Base-by-base conservation (phyloP, 176 grass and related monocot species). In the Zea luxurians region DNA sequence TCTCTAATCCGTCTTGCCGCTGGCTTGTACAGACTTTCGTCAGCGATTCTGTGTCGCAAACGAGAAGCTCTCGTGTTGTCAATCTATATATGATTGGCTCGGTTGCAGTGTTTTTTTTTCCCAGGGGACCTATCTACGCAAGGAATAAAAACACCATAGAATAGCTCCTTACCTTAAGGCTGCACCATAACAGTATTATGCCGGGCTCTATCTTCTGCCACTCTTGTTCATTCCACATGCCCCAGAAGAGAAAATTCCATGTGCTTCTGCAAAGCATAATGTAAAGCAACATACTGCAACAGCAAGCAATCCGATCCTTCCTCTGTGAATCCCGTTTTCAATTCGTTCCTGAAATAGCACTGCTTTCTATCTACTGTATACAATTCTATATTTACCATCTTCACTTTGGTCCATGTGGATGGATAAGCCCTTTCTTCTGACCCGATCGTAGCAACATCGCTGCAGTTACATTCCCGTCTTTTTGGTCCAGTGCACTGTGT, bases 181-280 rank as follows among this genome's bases (percentile, higher is more conserved):
- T 74, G 44, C 68, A 52, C n/a, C 45, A 17, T 7, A 62, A 70
- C 8, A 46, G 76, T 12, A 6, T 3, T 13, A 38, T 40, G 34
- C 75, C 62, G 80, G 53, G 74, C 83, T 88, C 75, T 35, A 6
- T 36, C 2, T 61, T 61, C 68, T 16, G n/a, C 17, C 52, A 11
- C 61, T 74, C 77, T 61, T n/a, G 2, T 57, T 57, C 44, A 21
- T 47, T 80, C 17, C 76, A 10, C 58, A 10, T 8, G 18, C 8
- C 18, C 44, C 7, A 3, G 20, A 61, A 18, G 34, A 57, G 42
- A 68, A 75, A 83, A 88, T 83, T 83, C 75, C 46, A 4, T 55
- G 16, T 20, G 52, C 86, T 75, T 84, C 70, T 35, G 64, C 17
- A 75, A 74, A 67, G 80, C 75, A 68, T 74, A 74, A 61, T 40